Evolutionary conservation across 2,329 filamentous ascomycete species (phyloP), one percentile per base, ranked within the genome.

Genomic region (Talaromyces funiculosus): DNA sequence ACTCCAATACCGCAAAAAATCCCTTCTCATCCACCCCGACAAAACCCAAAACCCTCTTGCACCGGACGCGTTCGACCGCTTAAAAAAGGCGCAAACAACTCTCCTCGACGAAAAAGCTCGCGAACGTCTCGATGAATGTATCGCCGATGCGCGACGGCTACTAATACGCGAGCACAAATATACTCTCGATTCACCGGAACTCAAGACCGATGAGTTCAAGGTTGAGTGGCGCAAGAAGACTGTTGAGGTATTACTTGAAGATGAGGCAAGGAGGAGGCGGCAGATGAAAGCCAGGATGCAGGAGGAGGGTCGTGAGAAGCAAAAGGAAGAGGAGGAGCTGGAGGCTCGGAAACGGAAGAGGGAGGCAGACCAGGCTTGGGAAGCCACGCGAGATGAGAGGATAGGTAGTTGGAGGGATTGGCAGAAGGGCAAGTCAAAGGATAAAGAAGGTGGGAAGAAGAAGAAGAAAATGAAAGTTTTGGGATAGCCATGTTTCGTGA

Each of bases 1-100:
- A 78, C 81, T 88, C 67, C 85, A 85, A 67, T 99, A 97, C 79
- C 92, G 94, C 81, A 92, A 91, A 70, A 97, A 97, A 77, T 99
- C 94, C n/a, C 87, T 99, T 61, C 86, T 99, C 53, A 97, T 99
- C 80, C 94, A 99, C 80, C 94, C 94, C 6, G 94, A 99, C 81
- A 99, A 99, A 77, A 97, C 94, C 60, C 87, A 87, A 71, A 97
- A 99, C 72, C 88, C 91, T 0, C 84, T 82, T 53, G 94, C 94
- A 0, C 93, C 94, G 3, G 94, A 97, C 69, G 94, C 94, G 66
- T 99, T 99, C 72, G 94, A 99, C 77, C 87, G 93, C 9, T 84
- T 99, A 29, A 96, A 96, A 71, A 97, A 97, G 77, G 94, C 94
- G 0, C 92, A 97, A 72, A 89, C 87, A 2, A 86, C 90, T 68